phyloP scores from a whole-genome alignment of 1,139 yeast species.

The Hyphopichia burtonii region DNA sequence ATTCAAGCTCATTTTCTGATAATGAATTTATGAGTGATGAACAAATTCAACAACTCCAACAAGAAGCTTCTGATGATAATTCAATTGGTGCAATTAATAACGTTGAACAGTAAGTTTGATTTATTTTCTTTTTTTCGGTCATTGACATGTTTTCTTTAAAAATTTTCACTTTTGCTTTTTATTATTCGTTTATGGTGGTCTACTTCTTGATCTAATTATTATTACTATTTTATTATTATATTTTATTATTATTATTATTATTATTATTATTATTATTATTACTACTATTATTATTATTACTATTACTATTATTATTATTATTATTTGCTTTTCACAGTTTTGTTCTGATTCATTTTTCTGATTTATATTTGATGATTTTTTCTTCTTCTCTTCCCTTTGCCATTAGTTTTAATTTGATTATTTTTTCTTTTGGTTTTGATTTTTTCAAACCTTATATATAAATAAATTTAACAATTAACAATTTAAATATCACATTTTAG shows the following conservation, averaged over 20 bases:
- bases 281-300: not conserved
- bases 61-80: conserved; percentile 1
- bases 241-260: not conserved
- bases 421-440: not conserved
- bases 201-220: not conserved
- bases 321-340: not conserved
- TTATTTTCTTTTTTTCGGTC: not conserved
- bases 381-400: not conserved
- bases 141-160: not conserved
- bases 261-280: not conserved
- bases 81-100: not conserved
- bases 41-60: conserved; percentile 8
- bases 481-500: conserved; percentile 17
- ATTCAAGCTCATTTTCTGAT: conserved; percentile 27
- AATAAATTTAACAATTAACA: not conserved
- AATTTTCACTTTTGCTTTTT: not conserved
- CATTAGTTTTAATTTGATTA: not conserved
- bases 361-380: not conserved
- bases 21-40: conserved; percentile 25
- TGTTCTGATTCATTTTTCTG: not conserved
- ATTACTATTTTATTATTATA: not conserved
- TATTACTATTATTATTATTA: not conserved
- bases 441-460: not conserved
- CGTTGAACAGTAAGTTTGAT: not conserved
- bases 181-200: not conserved